A percentile compares a stretch with the other conserved stretches of the same genome.
phyloP scores from a whole-genome alignment of 306 rosid species.

The Dryas octopetala region DNA sequence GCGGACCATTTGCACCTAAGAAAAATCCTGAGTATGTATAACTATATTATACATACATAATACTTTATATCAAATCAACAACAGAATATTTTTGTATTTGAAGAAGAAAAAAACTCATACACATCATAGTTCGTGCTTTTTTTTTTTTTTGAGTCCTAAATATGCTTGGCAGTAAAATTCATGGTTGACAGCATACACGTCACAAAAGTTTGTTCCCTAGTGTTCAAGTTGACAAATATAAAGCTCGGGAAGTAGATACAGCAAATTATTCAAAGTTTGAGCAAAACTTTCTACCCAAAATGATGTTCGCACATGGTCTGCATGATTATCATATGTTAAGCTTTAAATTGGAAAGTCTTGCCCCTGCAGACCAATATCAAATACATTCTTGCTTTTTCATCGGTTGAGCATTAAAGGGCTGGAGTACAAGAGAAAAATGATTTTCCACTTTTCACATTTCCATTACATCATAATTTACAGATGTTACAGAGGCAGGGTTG shows the following conservation, averaged over 20 bases:
- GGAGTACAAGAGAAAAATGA: conserved; percentile 34
- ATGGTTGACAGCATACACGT: not conserved
- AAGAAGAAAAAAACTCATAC: no score
- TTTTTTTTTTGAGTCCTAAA: not conserved
- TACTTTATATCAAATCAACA: no score
- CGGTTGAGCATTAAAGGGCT: conserved; percentile 21
- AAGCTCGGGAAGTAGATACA: conserved; percentile 12
- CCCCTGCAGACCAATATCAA: conserved; percentile 8
- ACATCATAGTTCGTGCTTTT: no score
- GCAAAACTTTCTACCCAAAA: conserved; percentile 12
- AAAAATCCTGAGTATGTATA: no score
- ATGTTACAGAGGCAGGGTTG: conserved; percentile 18
- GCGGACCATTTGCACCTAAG: no score
- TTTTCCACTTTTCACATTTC: conserved; percentile 31
- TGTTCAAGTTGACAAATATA: conserved; percentile 28
- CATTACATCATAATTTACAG: conserved; percentile 18
- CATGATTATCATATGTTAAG: conserved; percentile 19
- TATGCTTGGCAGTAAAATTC: not conserved
- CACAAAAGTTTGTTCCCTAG: conserved; percentile 13
- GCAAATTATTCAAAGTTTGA: conserved; percentile 18
- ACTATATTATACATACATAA: no score
- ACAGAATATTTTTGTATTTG: no score
- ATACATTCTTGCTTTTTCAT: conserved; percentile 35
- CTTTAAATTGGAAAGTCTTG: conserved; percentile 6
- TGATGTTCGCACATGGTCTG: conserved; percentile 20